Conservation (phyloP, 2,329 filamentous ascomycete genomes). For the Fusarium haematococcum region DNA sequence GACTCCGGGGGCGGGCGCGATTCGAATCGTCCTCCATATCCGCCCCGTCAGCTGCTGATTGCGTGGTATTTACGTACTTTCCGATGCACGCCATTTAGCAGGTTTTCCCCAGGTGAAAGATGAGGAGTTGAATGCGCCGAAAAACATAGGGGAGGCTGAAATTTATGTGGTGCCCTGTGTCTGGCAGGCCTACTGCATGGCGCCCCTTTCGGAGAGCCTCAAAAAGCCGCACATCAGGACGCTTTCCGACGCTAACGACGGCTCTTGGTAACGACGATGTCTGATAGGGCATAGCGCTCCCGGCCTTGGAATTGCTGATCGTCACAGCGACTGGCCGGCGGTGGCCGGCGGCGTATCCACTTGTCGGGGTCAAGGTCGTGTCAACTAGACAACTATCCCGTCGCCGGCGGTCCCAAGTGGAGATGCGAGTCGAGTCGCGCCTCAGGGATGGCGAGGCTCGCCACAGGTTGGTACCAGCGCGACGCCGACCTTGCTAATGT, state of each 20-base stretch:
- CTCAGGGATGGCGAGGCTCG: background rate
- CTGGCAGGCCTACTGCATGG: background rate
- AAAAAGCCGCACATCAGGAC: background rate
- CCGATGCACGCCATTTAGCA: background rate
- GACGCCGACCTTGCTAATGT: background rate
- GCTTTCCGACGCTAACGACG: background rate
- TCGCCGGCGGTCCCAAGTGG: background rate
- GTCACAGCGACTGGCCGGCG: background rate
- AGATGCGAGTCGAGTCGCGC: background rate
- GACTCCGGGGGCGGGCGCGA: background rate
- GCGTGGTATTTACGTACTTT: constrained; percentile 1
- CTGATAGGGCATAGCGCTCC: background rate
- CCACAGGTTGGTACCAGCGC: background rate
- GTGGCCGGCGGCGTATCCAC: background rate
- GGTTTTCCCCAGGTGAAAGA: background rate
- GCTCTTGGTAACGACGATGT: background rate
- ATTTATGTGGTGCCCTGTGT: background rate
- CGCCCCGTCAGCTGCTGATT: background rate
- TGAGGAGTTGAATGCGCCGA: background rate
- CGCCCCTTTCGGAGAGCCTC: background rate
- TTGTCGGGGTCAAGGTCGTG: background rate
- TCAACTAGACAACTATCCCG: background rate
- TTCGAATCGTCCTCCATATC: background rate
- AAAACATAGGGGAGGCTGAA: background rate
- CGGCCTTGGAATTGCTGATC: background rate